phyloP scores from a whole-genome alignment of 805 yeast species.

The Starmerella stellata region DNA sequence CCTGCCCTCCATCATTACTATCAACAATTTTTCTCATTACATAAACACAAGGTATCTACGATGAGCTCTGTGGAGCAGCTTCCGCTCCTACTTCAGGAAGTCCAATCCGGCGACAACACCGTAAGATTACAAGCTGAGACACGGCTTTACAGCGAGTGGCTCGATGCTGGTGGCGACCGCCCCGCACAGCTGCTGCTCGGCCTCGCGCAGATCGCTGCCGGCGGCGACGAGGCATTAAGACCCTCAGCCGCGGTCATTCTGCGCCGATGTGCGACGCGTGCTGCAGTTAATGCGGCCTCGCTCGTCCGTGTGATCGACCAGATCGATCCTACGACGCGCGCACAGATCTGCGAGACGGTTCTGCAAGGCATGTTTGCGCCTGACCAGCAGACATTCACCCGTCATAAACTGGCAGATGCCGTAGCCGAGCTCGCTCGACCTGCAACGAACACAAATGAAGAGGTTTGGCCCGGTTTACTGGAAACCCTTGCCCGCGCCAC shows the following conservation, averaged over 20 bases:
- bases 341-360: conserved; percentile 45
- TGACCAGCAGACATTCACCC: conserved; percentile 52
- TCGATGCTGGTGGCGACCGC: conserved; percentile 31
- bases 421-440: conserved; percentile 72
- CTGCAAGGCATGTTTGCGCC: conserved; percentile 50
- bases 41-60: neutral
- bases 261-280: conserved; percentile 48
- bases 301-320: conserved; percentile 58
- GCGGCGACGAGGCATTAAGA: conserved; percentile 36
- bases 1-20: neutral
- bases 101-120: conserved; percentile 62
- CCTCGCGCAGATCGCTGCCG: conserved; percentile 60
- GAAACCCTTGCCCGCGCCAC: conserved; percentile 58
- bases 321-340: conserved; percentile 38
- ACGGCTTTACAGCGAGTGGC: conserved; percentile 59
- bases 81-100: conserved; percentile 35
- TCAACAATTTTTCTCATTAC: neutral
- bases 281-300: conserved; percentile 48
- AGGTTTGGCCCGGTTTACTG: conserved; percentile 64
- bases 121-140: conserved; percentile 65
- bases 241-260: conserved; percentile 77
- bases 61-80: conserved; percentile 15
- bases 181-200: conserved; percentile 58
- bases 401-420: conserved; percentile 88
- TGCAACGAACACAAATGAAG: conserved; percentile 5